A percentile compares a stretch with the other conserved stretches of the same genome.
Conservation (phyloP, 1,284 basidiomycete species). For the Ustilago sp. region DNA sequence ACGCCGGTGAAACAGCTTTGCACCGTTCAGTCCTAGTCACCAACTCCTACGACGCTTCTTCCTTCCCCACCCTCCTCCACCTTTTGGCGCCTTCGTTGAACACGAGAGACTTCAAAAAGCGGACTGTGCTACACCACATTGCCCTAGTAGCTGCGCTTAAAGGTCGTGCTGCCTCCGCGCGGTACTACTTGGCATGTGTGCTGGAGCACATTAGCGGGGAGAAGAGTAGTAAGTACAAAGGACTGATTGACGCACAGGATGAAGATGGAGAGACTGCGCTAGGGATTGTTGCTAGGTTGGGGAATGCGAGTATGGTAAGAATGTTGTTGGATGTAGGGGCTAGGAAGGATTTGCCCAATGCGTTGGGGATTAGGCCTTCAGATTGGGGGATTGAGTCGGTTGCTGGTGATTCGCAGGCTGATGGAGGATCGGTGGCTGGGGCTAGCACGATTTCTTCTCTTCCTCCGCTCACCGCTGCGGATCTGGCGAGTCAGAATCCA, state of each 20-base stretch:
- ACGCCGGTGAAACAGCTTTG: constrained; percentile 92
- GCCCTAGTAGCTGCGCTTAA: constrained; percentile 89
- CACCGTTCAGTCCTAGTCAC: constrained; percentile 91
- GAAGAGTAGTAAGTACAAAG: constrained; percentile 70
- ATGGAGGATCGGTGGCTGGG: constrained; percentile 26
- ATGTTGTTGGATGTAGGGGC: constrained; percentile 93
- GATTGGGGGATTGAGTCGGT: constrained; percentile 77
- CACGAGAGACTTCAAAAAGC: constrained; percentile 89
- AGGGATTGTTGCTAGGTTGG: constrained; percentile 93
- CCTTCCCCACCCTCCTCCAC: constrained; percentile 79
- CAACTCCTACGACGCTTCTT: constrained; percentile 81
- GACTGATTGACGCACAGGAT: constrained; percentile 91
- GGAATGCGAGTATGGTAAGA: constrained; percentile 87
- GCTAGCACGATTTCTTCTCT: constrained; percentile 37
- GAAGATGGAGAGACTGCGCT: constrained; percentile 95
- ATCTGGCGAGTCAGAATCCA: constrained; percentile 56
- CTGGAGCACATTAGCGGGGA: constrained; percentile 76
- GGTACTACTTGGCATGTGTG: constrained; percentile 92
- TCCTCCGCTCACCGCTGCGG: constrained; percentile 44
- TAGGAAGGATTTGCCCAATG: constrained; percentile 90
- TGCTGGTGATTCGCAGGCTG: constrained; percentile 32
- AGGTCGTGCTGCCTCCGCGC: constrained; percentile 83
- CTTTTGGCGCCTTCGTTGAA: constrained; percentile 80
- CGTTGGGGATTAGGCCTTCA: constrained; percentile 88
- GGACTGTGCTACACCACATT: constrained; percentile 93